Conservation (phyloP, 495 filamentous ascomycete species). For the Aspergillus affinis region DNA sequence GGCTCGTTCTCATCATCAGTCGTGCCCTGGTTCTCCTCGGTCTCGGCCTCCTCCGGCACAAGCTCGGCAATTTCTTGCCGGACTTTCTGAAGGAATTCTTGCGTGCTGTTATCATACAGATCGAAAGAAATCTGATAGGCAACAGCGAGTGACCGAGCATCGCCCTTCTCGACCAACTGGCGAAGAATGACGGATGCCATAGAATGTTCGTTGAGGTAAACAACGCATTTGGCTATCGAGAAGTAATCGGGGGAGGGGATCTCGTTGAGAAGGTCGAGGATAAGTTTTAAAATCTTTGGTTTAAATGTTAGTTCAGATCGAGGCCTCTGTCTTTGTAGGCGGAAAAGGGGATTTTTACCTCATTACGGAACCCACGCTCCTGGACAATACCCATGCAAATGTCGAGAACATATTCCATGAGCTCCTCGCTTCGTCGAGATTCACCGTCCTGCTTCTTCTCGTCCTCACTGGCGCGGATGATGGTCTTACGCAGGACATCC, state of each 20-base stretch:
- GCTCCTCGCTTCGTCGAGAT: conserved; percentile 73
- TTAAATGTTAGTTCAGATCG: conserved; percentile 22
- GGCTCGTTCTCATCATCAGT: conserved; percentile 48
- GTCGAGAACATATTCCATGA: conserved; percentile 93
- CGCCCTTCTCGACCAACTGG: conserved; percentile 78
- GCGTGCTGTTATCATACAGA: conserved; percentile 95
- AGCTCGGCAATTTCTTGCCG: conserved; percentile 73
- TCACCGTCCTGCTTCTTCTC: conserved; percentile 65
- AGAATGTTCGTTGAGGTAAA: conserved; percentile 89
- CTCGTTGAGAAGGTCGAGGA: conserved; percentile 83
- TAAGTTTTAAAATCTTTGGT: conserved; percentile 76
- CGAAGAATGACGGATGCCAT: conserved; percentile 86
- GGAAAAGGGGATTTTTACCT: conserved; percentile 47
- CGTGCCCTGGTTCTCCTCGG: conserved; percentile 20
- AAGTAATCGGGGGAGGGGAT: conserved; percentile 94
- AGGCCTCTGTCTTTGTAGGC: conserved; percentile 15
- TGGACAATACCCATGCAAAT: conserved; percentile 99
- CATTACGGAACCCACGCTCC: conserved; percentile 80
- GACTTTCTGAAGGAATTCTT: conserved; percentile 92
- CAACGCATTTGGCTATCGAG: conserved; percentile 95
- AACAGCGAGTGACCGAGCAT: conserved; percentile 71
- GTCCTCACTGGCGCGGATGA: conserved; percentile 77
- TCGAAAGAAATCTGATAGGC: conserved; percentile 99
- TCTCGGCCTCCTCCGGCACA: conserved; percentile 44
- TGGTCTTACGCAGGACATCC: conserved; percentile 82